Base-by-base conservation (phyloP, 2,329 filamentous ascomycete genomes). In the Alternaria brassicae region DNA sequence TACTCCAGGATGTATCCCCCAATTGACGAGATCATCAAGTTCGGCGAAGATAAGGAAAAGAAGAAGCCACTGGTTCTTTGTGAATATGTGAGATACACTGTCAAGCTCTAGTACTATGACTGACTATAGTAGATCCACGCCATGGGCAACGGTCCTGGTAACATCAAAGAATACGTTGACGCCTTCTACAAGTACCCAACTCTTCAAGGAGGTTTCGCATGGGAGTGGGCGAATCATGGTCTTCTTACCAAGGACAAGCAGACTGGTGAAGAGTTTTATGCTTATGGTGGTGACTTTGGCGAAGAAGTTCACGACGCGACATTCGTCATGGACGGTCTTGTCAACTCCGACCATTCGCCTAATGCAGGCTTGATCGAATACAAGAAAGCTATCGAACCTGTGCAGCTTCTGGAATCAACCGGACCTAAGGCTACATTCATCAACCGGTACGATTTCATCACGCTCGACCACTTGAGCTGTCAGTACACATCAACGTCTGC, bases 61-160 rank as follows among this genome's bases (percentile, higher is more conserved):
- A 74, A 68, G 47, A 78, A 90, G 75, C 87, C 87, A 0, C 77
- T 90, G 1, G 78, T 90, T 1, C 80, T 84, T 4, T 85, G 83
- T 61, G 84, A 86, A 67, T 86, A 81, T 58, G 81, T 72, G 59
- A 61, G 71, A 63, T 41, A 3, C 47, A 4, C 13, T 13, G 21
- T n/a, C 19, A 2, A 4, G 1, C 2, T 6, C 4, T 19, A 19
- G 10, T 4, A 5, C 25, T n/a, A 17, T 6, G 9, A 15, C 37
- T 59, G 15, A 59, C 48, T 55, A 6, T 19, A 13, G 32, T n/a
- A 73, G 69, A 67, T 78, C 0, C 83, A 85, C 67, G 88, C 90
- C 1, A 91, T 92, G 89, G 90, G 90, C 6, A 92, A 91, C 67
- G 89, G 89, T 0, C 90, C 90, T 0, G 89, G 90, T 1, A 85